A percentile compares a stretch with the other conserved stretches of the same genome.
Evolutionary conservation across 257 asterid genomes (phyloP).

Genomic region (Avicennia marina): DNA sequence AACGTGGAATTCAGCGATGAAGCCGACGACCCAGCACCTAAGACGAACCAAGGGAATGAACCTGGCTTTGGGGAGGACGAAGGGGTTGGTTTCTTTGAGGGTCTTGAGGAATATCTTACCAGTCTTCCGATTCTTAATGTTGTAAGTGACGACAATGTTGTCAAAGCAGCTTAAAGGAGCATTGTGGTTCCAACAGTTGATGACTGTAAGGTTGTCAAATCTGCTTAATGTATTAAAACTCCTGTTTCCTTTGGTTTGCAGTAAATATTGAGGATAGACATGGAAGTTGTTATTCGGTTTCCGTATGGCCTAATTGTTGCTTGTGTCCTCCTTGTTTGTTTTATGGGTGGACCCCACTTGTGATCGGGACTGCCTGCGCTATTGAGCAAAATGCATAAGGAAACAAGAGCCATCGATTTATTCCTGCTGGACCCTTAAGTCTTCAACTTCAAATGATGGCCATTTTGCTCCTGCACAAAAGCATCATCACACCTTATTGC

Average conservation of each 20-base stretch:
- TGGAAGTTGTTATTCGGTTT: too few relatives aligned
- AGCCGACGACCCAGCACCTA: conserved; percentile 63
- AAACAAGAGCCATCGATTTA: too few relatives aligned
- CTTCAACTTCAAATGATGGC: too few relatives aligned
- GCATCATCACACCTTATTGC: too few relatives aligned
- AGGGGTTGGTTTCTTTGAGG: conserved; percentile 88
- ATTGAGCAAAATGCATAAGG: too few relatives aligned
- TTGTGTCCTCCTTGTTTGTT: too few relatives aligned
- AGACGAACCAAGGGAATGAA: conserved; percentile 50
- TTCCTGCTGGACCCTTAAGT: too few relatives aligned
- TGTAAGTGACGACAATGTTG: conserved; percentile 76
- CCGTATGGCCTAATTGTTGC: too few relatives aligned
- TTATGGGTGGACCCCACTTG: too few relatives aligned
- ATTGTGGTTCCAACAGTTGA: conserved; percentile 39
- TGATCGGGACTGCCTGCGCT: too few relatives aligned
- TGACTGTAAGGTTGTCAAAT: conserved; percentile 11
- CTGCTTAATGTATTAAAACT: conserved; percentile 25
- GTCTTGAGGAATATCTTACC: conserved; percentile 89
- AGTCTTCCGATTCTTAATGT: conserved; percentile 82
- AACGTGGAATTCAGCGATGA: conserved; percentile 91
- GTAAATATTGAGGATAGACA: too few relatives aligned
- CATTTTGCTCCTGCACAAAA: too few relatives aligned
- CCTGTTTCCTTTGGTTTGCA: conserved; percentile 27
- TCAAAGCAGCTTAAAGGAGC: conserved; percentile 60
- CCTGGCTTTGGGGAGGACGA: conserved; percentile 71